These are phyloP conservation scores for Penicillium janthinellum DNA, from an alignment of 2,329 filamentous ascomycete species.

Conservation along the genomic window DNA sequence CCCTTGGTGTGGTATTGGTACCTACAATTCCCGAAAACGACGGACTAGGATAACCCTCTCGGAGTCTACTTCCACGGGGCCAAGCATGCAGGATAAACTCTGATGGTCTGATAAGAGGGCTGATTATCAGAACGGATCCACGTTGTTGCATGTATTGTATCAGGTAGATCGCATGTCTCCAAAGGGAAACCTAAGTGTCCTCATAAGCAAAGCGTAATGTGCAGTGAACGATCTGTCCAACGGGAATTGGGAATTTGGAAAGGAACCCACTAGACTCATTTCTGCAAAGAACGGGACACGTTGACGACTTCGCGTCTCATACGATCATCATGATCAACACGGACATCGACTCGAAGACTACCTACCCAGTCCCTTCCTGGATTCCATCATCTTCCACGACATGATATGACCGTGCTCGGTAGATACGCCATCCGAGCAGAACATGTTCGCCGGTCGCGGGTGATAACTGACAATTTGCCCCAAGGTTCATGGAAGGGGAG, in stretches of 20 bases:
- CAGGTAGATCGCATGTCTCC: neutral
- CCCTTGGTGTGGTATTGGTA: neutral
- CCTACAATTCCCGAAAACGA: neutral
- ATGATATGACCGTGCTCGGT: neutral
- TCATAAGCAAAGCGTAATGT: too few relatives aligned
- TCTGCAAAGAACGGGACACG: slow-evolving; percentile 8
- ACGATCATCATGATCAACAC: slow-evolving; percentile 11
- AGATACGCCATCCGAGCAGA: neutral
- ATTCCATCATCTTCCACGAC: neutral
- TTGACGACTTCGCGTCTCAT: slow-evolving; percentile 11
- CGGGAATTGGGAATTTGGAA: neutral
- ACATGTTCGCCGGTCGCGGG: slow-evolving; percentile 15
- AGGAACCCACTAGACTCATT: too few relatives aligned
- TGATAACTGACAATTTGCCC: slow-evolving; percentile 1
- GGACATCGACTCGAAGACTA: neutral
- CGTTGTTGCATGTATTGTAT: neutral
- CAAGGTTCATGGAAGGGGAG: neutral
- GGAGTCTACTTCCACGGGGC: neutral
- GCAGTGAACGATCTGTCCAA: neutral
- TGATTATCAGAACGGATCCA: neutral
- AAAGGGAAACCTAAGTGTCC: too few relatives aligned
- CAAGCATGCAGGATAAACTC: slow-evolving; percentile 1
- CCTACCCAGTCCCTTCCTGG: neutral
- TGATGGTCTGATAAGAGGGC: neutral
- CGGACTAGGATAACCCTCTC: neutral